Evolutionary conservation across 192 early-diverging fungal species (phyloP), one percentile per base, ranked within the genome.

Genomic region (Lunasporangiospora selenospora): DNA sequence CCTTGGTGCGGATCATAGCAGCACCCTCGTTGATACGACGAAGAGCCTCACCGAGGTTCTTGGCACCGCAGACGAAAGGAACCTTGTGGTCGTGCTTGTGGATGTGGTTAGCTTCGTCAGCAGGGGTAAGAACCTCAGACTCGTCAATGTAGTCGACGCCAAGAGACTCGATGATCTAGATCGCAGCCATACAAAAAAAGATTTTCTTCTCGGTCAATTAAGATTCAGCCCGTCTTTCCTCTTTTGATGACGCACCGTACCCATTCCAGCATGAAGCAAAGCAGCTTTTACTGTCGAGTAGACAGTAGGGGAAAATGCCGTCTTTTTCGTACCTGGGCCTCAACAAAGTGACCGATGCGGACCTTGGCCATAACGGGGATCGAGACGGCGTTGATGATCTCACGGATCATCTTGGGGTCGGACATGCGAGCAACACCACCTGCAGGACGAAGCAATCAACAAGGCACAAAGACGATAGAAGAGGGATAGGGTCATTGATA

Each of bases 291-390:
- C n/a, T n/a, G n/a, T n/a, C n/a, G n/a, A n/a, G n/a, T n/a, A n/a
- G n/a, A n/a, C n/a, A n/a, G n/a, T n/a, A n/a, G n/a, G n/a, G n/a
- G n/a, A n/a, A n/a, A n/a, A n/a, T n/a, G n/a, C n/a, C n/a, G n/a
- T n/a, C n/a, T n/a, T n/a, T 13, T 54, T 13, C 37, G 71, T 76
- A 78, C 80, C 75, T 96, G 93, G 26, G 97, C 97, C 81, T 99
- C 97, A 55, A 99, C 94, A 88, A 98, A 91, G 83, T 99, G 97
- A 56, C 97, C 97, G 58, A 97, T 97, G 57, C 97, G 90, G 77
- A 96, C 95, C 80, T 95, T 96, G 79, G 95, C 97, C 95, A 99
- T 98, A 62, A 98, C 95, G 18, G 97, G 96, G 81, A 99, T 97
- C 11, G 95, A 94, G 53, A 98, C 95, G 13, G 97, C 94, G 10